A percentile compares a stretch with the other conserved stretches of the same genome.
phyloP scores from a whole-genome alignment of 2,329 filamentous ascomycete genomes.

The Pyrenochaeta sp. region DNA sequence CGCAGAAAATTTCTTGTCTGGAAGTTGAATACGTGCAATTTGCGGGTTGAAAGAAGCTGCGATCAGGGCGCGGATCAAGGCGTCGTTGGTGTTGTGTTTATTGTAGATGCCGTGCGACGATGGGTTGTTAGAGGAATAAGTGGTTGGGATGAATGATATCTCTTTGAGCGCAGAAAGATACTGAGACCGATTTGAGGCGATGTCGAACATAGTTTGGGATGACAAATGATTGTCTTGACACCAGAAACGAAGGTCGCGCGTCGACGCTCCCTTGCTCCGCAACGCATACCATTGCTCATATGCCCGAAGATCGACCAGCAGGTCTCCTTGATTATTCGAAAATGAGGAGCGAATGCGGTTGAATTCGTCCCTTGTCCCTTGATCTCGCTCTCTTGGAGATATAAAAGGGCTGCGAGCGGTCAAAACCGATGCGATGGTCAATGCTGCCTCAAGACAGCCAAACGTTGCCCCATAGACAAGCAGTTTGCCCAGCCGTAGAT shows the following conservation, averaged over 20 bases:
- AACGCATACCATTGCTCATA: slow-evolving; percentile 83
- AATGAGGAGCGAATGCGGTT: slow-evolving; percentile 80
- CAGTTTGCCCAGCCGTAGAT: slow-evolving; percentile 90
- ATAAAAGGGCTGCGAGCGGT: slow-evolving; percentile 88
- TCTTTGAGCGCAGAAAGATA: slow-evolving; percentile 87
- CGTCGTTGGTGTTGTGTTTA: slow-evolving; percentile 58
- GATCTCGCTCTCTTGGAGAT: slow-evolving; percentile 81
- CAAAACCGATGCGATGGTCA: slow-evolving; percentile 91
- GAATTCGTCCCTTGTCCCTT: slow-evolving; percentile 82
- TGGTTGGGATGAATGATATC: slow-evolving; percentile 74
- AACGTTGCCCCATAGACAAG: slow-evolving; percentile 97
- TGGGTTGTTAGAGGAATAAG: slow-evolving; percentile 43
- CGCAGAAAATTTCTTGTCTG: slow-evolving; percentile 92
- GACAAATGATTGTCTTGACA: slow-evolving; percentile 88
- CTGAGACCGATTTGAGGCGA: slow-evolving; percentile 84
- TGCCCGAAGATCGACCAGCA: slow-evolving; percentile 85
- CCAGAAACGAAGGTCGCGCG: slow-evolving; percentile 74
- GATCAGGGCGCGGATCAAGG: slow-evolving; percentile 58
- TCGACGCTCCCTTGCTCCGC: slow-evolving; percentile 62
- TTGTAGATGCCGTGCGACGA: slow-evolving; percentile 51
- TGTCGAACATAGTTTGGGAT: slow-evolving; percentile 84
- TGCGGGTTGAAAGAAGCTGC: slow-evolving; percentile 72
- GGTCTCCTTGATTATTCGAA: slow-evolving; percentile 79
- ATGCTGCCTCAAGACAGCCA: slow-evolving; percentile 85
- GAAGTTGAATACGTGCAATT: slow-evolving; percentile 89